Evolutionary conservation across 1,139 yeast species (phyloP), one percentile per base, ranked within the genome.

Genomic region (Zhuliangozyma blackwelliae): DNA sequence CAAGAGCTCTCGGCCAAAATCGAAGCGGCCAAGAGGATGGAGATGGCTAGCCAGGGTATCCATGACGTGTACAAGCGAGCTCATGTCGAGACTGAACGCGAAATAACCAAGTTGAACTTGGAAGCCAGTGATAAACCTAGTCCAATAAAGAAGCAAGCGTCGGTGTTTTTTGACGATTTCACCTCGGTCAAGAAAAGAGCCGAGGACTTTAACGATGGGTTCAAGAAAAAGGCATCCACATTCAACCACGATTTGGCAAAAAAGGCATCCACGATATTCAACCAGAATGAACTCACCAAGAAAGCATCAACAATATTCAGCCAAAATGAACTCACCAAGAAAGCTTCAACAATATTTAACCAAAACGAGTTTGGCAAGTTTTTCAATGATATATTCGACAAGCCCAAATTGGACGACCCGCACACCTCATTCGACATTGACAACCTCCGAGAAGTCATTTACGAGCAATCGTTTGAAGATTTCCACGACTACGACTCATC

Each of bases 391-490:
- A 23, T 45, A 8, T 22, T 25, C 31, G 33, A 28, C 20, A 29
- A 33, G 19, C 29, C 29, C 32, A 44, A 12, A 11, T 5, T 3
- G 4, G 7, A 25, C n/a, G 49, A 48, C n/a, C 47, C 48, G 3
- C 51, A 62, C 31, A 51, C 56, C 31, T 59, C 65, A 3, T 60
- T 61, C 36, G 49, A 53, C 33, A 45, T 63, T 27, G 67, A 61
- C 7, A 56, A 55, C 32, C 40, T 47, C 7, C 31, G 40, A 11
- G 42, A 35, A 5, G 44, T 42, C 11, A 39, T 40, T 13, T 35
- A 46, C 30, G 45, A 43, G 31, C 37, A 39, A 13, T 41, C 44
- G 23, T 41, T 37, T 28, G 44, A 41, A 20, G 30, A 48, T 29
- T 47, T 48, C 11, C 50, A 48, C 27, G 51, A 48, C 11, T 44